Percentiles rank a stretch among this genome's conserved stretches.
These are phyloP conservation scores for Pseudozyma hubeiensis DNA, from an alignment of 1,284 basidiomycete genomes.

Conservation along the genomic window DNA sequence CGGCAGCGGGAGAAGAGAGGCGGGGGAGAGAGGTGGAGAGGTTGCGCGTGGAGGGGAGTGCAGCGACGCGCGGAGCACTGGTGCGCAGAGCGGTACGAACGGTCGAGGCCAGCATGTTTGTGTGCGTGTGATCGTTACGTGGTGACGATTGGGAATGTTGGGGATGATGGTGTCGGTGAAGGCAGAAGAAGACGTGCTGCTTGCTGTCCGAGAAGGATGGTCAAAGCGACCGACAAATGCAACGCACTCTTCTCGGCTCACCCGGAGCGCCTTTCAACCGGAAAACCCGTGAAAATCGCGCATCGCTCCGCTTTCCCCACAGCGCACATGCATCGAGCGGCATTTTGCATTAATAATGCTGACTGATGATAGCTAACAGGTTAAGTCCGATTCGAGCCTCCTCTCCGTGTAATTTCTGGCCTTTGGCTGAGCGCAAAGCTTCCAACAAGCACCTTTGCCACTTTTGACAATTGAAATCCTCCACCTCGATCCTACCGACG, in stretches of 20 bases:
- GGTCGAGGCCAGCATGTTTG: constrained; percentile 35
- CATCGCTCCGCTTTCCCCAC: not conserved
- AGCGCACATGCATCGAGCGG: too few relatives aligned
- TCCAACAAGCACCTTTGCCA: constrained; percentile 10
- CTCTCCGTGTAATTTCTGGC: too few relatives aligned
- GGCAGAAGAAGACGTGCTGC: not conserved
- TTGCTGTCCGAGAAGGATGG: constrained; percentile 8
- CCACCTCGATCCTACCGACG: constrained; percentile 2
- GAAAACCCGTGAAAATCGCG: constrained; percentile 49
- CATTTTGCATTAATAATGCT: constrained; percentile 14
- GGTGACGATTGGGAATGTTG: not conserved
- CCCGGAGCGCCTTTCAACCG: constrained; percentile 26
- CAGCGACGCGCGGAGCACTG: constrained; percentile 19
- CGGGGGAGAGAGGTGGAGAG: constrained; percentile 58
- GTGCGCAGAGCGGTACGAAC: constrained; percentile 45
- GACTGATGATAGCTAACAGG: constrained; percentile 12
- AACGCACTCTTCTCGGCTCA: constrained; percentile 17
- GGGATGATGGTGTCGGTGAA: not conserved
- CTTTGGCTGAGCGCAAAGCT: not conserved
- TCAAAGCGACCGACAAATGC: constrained; percentile 17
- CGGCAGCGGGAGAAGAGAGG: constrained; percentile 23
- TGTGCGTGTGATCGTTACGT: not conserved
- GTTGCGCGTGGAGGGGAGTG: constrained; percentile 30
- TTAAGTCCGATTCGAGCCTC: constrained; percentile 9
- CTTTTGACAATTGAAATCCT: constrained; percentile 1